Evolutionary conservation across 2,329 filamentous ascomycete species (phyloP).

Genomic region (Dothideomycetes sp.): DNA sequence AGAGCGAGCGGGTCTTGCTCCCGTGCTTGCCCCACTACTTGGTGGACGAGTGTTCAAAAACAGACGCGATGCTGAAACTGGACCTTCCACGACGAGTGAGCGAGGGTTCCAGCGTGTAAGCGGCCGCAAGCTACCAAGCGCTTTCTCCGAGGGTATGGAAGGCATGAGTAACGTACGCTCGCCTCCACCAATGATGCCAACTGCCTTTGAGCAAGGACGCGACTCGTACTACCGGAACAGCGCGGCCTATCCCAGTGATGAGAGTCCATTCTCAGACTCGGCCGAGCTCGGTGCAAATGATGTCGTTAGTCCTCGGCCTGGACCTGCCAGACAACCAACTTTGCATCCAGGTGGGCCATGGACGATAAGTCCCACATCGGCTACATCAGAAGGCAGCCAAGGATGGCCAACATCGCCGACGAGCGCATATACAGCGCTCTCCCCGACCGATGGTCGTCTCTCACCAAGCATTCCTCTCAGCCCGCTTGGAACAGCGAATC

Average conservation of each 20-base stretch:
- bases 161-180: conserved; percentile 8
- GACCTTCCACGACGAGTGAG: conserved; percentile 20
- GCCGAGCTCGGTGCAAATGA: conserved; percentile 5
- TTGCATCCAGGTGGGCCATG: conserved; percentile 21
- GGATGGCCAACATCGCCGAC: conserved; percentile 9
- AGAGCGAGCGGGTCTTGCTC: conserved; percentile 25
- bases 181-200: conserved; percentile 14
- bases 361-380: conserved; percentile 12
- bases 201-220: conserved; percentile 13
- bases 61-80: conserved; percentile 2
- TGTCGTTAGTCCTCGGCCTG: conserved; percentile 17
- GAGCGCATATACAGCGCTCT: conserved; percentile 12
- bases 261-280: conserved; percentile 15
- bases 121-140: conserved; percentile 37
- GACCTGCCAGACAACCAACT: conserved; percentile 21
- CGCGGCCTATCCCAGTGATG: conserved; percentile 28
- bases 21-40: conserved; percentile 15
- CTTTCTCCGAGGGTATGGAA: conserved; percentile 36
- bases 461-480: conserved; percentile 8
- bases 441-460: conserved; percentile 6
- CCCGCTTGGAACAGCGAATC: conserved; percentile 8
- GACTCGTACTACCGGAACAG: conserved; percentile 35
- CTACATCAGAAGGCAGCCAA: conserved; percentile 7
- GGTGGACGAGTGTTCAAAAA: conserved; percentile 9
- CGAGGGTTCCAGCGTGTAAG: conserved; percentile 36